A percentile compares a stretch with the other conserved stretches of the same genome.
Conservation (phyloP, 2,329 filamentous ascomycete genomes). For the Colletotrichum liaoningense region DNA sequence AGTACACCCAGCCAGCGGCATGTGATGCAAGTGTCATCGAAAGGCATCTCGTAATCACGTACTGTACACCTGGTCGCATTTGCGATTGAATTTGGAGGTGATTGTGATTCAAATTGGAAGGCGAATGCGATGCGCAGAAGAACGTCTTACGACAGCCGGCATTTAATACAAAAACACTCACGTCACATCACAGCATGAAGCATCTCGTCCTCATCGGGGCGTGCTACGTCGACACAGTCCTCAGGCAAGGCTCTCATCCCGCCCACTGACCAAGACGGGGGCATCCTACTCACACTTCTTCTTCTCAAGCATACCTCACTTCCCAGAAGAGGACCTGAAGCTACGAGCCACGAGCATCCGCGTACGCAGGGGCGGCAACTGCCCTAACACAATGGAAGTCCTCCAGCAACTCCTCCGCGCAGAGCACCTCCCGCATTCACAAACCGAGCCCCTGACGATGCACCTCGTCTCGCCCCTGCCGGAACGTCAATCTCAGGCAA, state of each 20-base stretch:
- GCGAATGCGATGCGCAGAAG: not conserved
- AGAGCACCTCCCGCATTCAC: constrained; percentile 5
- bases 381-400: constrained; percentile 78
- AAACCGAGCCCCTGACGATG: constrained; percentile 40
- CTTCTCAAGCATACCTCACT: constrained; percentile 69
- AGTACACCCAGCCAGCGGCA: not conserved
- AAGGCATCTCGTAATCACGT: not conserved
- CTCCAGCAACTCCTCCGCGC: constrained; percentile 68
- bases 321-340: constrained; percentile 78
- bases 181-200: constrained; percentile 51
- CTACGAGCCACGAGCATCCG: constrained; percentile 70
- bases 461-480: constrained; percentile 68
- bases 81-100: not conserved
- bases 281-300: not conserved
- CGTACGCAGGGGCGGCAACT: constrained; percentile 77
- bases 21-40: not conserved
- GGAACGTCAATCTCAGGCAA: constrained; percentile 59
- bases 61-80: not conserved
- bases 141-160: not conserved
- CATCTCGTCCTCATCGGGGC: constrained; percentile 74
- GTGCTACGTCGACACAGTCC: constrained; percentile 78
- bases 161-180: not conserved
- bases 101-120: no score
- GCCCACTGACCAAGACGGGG: not conserved
- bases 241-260: constrained; percentile 60